phyloP scores from a whole-genome alignment of 2,329 filamentous ascomycete genomes.

The Penicillium griseofulvum region DNA sequence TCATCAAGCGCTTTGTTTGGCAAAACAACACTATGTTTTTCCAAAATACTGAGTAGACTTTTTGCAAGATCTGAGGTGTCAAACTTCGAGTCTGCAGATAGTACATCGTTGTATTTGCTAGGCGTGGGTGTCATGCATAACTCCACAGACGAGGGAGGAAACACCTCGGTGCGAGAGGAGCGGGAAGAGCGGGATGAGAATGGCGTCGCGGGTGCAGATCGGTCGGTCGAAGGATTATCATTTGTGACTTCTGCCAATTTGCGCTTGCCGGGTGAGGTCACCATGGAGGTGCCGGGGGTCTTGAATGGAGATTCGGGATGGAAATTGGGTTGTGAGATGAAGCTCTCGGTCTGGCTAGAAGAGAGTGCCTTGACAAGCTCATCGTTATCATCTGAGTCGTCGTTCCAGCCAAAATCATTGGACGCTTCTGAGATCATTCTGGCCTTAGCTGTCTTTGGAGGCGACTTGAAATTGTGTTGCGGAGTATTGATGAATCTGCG shows the following conservation, averaged over 20 bases:
- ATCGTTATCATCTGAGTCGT: slow-evolving; percentile 34
- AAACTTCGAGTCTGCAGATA: slow-evolving; percentile 18
- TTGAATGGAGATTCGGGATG: slow-evolving; percentile 39
- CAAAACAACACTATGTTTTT: slow-evolving; percentile 34
- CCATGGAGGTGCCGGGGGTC: slow-evolving; percentile 30
- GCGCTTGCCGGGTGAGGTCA: slow-evolving; percentile 40
- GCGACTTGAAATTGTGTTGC: slow-evolving; percentile 13
- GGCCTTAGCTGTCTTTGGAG: slow-evolving; percentile 28
- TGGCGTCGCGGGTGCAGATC: slow-evolving; percentile 11
- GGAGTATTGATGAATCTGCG: slow-evolving; percentile 14
- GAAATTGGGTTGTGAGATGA: slow-evolving; percentile 32
- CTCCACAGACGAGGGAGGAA: slow-evolving; percentile 28
- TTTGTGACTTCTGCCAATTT: slow-evolving; percentile 29
- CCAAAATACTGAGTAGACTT: slow-evolving; percentile 34
- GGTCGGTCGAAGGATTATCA: not conserved
- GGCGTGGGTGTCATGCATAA: slow-evolving; percentile 35
- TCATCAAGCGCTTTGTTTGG: slow-evolving; percentile 35
- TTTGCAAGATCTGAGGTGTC: slow-evolving; percentile 23
- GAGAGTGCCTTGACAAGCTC: slow-evolving; percentile 16
- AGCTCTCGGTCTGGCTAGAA: slow-evolving; percentile 12
- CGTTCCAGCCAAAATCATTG: slow-evolving; percentile 40
- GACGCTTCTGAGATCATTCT: slow-evolving; percentile 35
- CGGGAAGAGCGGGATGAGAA: slow-evolving; percentile 7
- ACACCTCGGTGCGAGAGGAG: slow-evolving; percentile 1
- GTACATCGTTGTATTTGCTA: slow-evolving; percentile 29